Conservation (phyloP, 202 grass and related monocot species). For the Dendrocalamus latiflorus region DNA sequence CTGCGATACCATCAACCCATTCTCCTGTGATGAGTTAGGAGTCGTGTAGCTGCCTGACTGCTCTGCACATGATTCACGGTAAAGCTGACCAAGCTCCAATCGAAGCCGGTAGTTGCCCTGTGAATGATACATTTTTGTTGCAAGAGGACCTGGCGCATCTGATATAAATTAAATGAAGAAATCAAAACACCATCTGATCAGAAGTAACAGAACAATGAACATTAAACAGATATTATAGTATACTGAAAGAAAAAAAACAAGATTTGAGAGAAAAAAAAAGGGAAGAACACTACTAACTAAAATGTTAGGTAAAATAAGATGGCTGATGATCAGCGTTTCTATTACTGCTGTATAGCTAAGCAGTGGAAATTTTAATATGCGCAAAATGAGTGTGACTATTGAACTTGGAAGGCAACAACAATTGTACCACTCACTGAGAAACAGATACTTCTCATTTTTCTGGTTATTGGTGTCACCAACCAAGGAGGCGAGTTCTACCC, state of each 20-base stretch:
- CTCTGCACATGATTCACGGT: constrained; percentile 42
- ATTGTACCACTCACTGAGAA: neutral
- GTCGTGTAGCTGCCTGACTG: constrained; percentile 32
- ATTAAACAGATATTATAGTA: neutral
- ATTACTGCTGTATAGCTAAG: neutral
- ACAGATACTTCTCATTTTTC: constrained; percentile 14
- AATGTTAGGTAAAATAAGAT: neutral
- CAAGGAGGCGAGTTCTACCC: neutral
- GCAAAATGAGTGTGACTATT: neutral
- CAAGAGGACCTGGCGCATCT: constrained; percentile 66
- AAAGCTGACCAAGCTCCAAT: constrained; percentile 78
- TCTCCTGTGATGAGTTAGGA: constrained; percentile 34
- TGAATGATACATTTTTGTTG: constrained; percentile 93
- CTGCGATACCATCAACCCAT: constrained; percentile 34
- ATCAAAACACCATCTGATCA: constrained; percentile 29
- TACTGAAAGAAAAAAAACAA: constrained; percentile 6
- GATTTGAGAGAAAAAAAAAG: neutral
- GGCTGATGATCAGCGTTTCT: neutral
- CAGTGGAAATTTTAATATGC: neutral
- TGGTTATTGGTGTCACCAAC: neutral
- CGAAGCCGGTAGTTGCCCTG: constrained; percentile 57
- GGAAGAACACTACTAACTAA: neutral
- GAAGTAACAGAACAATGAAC: neutral
- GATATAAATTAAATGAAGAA: no score
- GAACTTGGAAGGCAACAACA: neutral